These are phyloP conservation scores for Westerdykella ornata DNA, from an alignment of 2,329 filamentous ascomycete species.

Conservation along the genomic window DNA sequence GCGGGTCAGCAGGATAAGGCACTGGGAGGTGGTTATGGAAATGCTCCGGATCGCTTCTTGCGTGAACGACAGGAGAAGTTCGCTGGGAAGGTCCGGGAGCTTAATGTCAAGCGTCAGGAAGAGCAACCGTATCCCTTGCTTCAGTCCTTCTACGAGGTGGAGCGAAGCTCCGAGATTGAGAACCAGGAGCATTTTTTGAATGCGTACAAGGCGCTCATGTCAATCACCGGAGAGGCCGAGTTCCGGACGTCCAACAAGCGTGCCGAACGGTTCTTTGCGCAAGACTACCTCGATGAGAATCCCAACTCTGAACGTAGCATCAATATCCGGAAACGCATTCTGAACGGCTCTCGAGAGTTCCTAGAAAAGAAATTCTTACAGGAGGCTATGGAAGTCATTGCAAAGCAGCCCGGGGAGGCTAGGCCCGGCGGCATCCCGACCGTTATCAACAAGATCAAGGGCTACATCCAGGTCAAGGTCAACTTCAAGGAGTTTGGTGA, in stretches of 20 bases:
- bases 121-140: conserved; percentile 66
- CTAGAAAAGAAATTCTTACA: conserved; percentile 75
- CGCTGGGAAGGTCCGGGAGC: conserved; percentile 67
- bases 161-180: conserved; percentile 62
- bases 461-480: conserved; percentile 77
- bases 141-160: conserved; percentile 67
- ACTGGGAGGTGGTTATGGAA: conserved; percentile 41
- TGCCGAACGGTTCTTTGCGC: conserved; percentile 68
- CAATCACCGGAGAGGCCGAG: conserved; percentile 67
- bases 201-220: conserved; percentile 73
- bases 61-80: conserved; percentile 81
- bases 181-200: conserved; percentile 70
- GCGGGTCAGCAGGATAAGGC: conserved; percentile 46
- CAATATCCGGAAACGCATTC: conserved; percentile 68
- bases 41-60: conserved; percentile 66
- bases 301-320: conserved; percentile 58
- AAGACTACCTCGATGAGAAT: conserved; percentile 69
- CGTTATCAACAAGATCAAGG: conserved; percentile 82
- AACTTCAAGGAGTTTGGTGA: conserved; percentile 79
- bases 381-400: conserved; percentile 69
- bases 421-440: conserved; percentile 84
- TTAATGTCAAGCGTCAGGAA: conserved; percentile 67
- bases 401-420: conserved; percentile 80
- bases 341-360: conserved; percentile 71
- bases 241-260: conserved; percentile 56